Conservation (phyloP, 495 filamentous ascomycete species). For the Penicillium atrosanguineum region DNA sequence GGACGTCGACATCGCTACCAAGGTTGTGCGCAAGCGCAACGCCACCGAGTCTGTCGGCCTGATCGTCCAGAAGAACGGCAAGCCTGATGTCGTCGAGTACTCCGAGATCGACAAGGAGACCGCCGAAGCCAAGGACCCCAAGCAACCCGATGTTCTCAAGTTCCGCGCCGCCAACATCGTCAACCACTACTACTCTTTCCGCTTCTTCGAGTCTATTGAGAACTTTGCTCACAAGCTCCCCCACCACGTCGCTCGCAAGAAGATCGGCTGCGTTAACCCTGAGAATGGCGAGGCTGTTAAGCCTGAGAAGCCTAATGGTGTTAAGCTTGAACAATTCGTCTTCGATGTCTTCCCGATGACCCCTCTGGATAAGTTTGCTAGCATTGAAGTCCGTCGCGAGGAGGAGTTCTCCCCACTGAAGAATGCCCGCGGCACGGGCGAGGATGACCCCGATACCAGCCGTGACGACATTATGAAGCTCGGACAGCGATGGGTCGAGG, state of each 20-base stretch:
- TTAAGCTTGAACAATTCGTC: constrained; percentile 99
- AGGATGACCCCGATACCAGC: constrained; percentile 94
- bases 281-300: constrained; percentile 76
- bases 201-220: constrained; percentile 88
- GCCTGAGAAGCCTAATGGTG: constrained; percentile 90
- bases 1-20: constrained; percentile 93
- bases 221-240: constrained; percentile 81
- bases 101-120: constrained; percentile 89
- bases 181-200: constrained; percentile 98
- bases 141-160: constrained; percentile 79
- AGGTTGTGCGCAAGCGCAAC: constrained; percentile 97
- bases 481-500: constrained; percentile 78
- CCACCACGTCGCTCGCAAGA: constrained; percentile 96
- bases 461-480: constrained; percentile 84
- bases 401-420: constrained; percentile 99
- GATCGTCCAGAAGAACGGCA: constrained; percentile 91
- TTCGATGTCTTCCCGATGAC: constrained; percentile 97
- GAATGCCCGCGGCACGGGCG: constrained; percentile 85
- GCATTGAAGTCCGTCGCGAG: constrained; percentile 91
- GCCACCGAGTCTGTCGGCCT: constrained; percentile 95
- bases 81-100: constrained; percentile 98
- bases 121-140: constrained; percentile 83
- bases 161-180: constrained; percentile 99
- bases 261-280: constrained; percentile 84
- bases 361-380: constrained; percentile 84